phyloP scores from a whole-genome alignment of 371 early-diverging fungal genomes.

The Saksenaea oblongispora region DNA sequence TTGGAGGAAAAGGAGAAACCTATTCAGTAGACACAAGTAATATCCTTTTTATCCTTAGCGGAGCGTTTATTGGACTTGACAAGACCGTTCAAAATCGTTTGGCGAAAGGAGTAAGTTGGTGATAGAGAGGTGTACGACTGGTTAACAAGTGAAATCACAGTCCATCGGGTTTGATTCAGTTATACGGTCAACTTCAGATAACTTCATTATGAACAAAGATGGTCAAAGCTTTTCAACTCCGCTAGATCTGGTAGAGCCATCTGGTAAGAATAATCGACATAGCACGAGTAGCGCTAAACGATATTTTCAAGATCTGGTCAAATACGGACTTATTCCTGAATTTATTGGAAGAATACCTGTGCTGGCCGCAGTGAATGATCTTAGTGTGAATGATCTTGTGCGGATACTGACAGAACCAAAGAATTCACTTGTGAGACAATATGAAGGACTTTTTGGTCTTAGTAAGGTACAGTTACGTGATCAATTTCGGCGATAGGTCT shows the following conservation, averaged over 20 bases:
- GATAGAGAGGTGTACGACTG: background rate
- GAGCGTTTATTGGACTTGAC: constrained; percentile 90
- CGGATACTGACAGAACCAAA: constrained; percentile 84
- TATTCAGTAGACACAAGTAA: constrained; percentile 89
- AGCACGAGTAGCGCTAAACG: too few species aligned
- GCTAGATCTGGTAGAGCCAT: constrained; percentile 73
- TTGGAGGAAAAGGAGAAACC: constrained; percentile 73
- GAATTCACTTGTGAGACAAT: constrained; percentile 84
- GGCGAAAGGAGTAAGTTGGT: constrained; percentile 63
- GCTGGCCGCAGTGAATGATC: constrained; percentile 74
- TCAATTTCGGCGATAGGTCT: background rate
- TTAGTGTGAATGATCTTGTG: constrained; percentile 70
- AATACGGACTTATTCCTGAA: constrained; percentile 90
- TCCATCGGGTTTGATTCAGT: constrained; percentile 79
- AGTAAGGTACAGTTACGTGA: constrained; percentile 45
- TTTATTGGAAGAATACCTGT: constrained; percentile 89
- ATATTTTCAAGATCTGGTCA: constrained; percentile 65
- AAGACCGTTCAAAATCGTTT: constrained; percentile 78
- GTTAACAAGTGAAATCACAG: constrained; percentile 11
- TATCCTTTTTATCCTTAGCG: constrained; percentile 88
- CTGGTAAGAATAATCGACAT: constrained; percentile 29
- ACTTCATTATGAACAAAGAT: constrained; percentile 9
- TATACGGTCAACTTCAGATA: constrained; percentile 28
- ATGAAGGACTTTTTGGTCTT: constrained; percentile 72
- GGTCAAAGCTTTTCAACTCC: background rate